Percentiles rank a stretch among this genome's conserved stretches.
These are phyloP conservation scores for Mycena vulgaris DNA, from an alignment of 768 basidiomycete species.

Conservation along the genomic window DNA sequence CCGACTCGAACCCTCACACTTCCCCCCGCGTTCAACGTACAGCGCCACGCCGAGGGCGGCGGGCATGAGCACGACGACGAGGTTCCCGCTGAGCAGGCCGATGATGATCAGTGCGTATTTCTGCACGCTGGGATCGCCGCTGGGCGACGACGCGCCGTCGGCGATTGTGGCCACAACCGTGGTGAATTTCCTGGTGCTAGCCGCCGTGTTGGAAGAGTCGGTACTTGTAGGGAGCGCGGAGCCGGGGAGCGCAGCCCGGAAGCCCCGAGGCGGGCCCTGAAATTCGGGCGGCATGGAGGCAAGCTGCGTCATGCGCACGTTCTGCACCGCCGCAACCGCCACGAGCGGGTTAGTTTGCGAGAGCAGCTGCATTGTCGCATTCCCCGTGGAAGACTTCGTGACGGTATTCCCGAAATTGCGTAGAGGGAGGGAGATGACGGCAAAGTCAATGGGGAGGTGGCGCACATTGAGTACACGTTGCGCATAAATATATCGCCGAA, in stretches of 20 bases:
- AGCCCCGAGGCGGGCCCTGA: too few relatives aligned
- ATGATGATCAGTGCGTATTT: constrained; percentile 11
- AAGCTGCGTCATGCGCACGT: neutral
- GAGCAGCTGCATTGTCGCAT: neutral
- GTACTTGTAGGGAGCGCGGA: too few relatives aligned
- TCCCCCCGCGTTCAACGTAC: neutral
- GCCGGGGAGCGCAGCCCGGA: too few relatives aligned
- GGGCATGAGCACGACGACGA: constrained; percentile 7
- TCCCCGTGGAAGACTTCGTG: neutral
- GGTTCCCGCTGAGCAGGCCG: constrained; percentile 5
- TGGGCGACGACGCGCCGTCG: neutral
- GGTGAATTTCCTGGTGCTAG: neutral
- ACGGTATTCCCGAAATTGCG: neutral
- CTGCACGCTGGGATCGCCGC: neutral
- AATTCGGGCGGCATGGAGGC: neutral
- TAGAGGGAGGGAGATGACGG: neutral
- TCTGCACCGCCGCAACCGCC: neutral
- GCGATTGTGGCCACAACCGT: neutral
- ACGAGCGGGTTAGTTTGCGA: neutral
- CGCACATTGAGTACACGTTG: neutral
- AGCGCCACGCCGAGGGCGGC: neutral
- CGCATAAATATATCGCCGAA: neutral
- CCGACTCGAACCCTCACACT: neutral
- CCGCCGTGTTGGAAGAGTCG: too few relatives aligned
- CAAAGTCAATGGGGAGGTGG: neutral